Base-by-base conservation (phyloP, 306 rosid species). In the Acacia confusa region DNA sequence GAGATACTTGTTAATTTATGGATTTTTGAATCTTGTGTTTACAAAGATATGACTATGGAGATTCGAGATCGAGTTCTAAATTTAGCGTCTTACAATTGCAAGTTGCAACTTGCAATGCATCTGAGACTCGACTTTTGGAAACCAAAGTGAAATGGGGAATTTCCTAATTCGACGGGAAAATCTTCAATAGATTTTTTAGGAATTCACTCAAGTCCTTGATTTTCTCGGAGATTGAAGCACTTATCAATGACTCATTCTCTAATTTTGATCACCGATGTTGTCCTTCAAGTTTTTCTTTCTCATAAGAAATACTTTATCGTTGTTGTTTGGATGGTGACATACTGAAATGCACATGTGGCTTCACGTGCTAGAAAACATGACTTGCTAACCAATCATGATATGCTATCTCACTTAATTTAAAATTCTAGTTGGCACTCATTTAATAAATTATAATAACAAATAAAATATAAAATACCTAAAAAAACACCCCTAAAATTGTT, bases 111-210 rank as follows among this genome's bases (percentile, higher is more conserved):
- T 44, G 48, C 48, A 12, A 30, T 15, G 8, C 2, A 32, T 16
- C 25, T 1, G n/a, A 68, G 70, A 53, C 82, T 53, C 58, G 17
- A 25, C 13, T 50, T 44, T 20, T 16, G 28, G 34, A 47, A 66
- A 34, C 9, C 30, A 65, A 15, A 43, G 47, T 27, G 74, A 84
- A 75, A 71, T 79, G 71, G 73, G 12, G 50, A 71, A 72, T 7
- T 86, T 82, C 60, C 60, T 80, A 44, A 44, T 11, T 82, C 75
- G 75, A 70, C 75, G 32, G 36, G 66, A 78, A 87, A 84, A 82
- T 79, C 45, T 25, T 61, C 78, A 40, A 25, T 32, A 10, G 9
- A n/a, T 11, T 71, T 70, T 81, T 41, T 50, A 17, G 44, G 41
- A 74, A 70, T 52, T 19, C 8, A 55, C 75, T 38, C 20, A 52